Evolutionary conservation across 148 eudicot genomes (phyloP), one percentile per base, ranked within the genome.

Genomic region (Chenopodium album): DNA sequence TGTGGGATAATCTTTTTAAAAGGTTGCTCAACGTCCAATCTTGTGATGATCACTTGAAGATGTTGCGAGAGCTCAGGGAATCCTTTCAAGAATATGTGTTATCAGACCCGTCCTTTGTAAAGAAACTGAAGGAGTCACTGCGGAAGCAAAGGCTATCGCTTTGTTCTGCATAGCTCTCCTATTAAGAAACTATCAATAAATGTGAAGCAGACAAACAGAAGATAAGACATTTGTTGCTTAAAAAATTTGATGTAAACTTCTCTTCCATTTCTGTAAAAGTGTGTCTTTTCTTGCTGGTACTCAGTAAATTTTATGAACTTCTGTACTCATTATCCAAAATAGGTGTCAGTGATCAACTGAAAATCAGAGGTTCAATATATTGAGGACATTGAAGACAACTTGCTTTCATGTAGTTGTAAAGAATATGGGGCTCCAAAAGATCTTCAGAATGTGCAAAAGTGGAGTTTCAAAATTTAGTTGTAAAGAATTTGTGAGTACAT

Each of bases 1-100:
- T 95, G 12, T 96, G 99, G 98, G 87, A 88, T 75, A 87, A 84
- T 71, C 90, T 95, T 77, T 95, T 93, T 83, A 84, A 78, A 50
- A 89, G 90, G 79, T 81, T 94, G 87, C 95, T 96, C 23, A 96
- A 94, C 65, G 19, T 76, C 54, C 86, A 86, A 71, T 90, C 94
- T 2, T 73, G 71, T 16, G 93, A 91, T 59, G 87, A 94, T 83
- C 92, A 91, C 82, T 78, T 62, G 84, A 84, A 73, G 69, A 76
- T 82, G 47, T 77, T 96, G 78, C 88, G 67, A 76, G 87, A 87
- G 29, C 66, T 95, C 84, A 94, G 89, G 83, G 85, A 86, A 76
- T 87, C 94, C 54, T 95, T 95, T 77, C 91, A 89, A 87, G 85
- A 89, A 47, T 88, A 89, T 80, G 84, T 96, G 86, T 87, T 89